A percentile compares a stretch with the other conserved stretches of the same genome.
Conservation (phyloP, 2,329 filamentous ascomycete species). For the Emmonsia crescens region DNA sequence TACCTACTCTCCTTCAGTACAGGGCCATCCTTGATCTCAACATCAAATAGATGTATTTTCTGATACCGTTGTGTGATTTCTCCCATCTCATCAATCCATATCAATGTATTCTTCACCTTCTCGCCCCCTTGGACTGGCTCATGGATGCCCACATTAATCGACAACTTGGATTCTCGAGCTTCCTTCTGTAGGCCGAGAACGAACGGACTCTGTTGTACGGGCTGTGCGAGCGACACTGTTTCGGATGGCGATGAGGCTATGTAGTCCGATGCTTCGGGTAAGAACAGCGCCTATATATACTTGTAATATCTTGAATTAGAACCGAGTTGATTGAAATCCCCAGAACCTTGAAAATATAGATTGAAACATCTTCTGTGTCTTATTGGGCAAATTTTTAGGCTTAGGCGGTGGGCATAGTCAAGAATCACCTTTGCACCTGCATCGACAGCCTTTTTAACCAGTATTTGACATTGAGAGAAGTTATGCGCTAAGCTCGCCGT, state of each 20-base stretch:
- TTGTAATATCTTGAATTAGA: slow-evolving; percentile 2
- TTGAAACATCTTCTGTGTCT: not conserved
- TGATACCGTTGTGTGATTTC: slow-evolving; percentile 59
- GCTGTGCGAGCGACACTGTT: slow-evolving; percentile 58
- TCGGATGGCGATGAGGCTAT: slow-evolving; percentile 60
- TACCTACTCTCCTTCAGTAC: slow-evolving; percentile 50
- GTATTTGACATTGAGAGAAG: slow-evolving; percentile 61
- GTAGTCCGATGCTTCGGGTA: slow-evolving; percentile 88
- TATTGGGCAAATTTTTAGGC: no score
- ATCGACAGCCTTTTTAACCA: slow-evolving; percentile 61
- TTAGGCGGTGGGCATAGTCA: not conserved
- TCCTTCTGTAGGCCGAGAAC: slow-evolving; percentile 61
- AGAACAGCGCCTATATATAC: slow-evolving; percentile 58
- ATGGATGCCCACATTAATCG: slow-evolving; percentile 82
- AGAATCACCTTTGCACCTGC: slow-evolving; percentile 62
- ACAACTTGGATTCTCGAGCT: slow-evolving; percentile 52
- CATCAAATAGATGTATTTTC: slow-evolving; percentile 85
- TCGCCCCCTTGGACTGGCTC: slow-evolving; percentile 48
- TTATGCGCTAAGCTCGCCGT: slow-evolving; percentile 69
- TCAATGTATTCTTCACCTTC: slow-evolving; percentile 51
- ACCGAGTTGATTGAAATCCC: slow-evolving; percentile 2
- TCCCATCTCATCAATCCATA: slow-evolving; percentile 56
- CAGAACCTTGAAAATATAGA: not conserved
- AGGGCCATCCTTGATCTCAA: slow-evolving; percentile 47
- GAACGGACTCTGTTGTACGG: slow-evolving; percentile 58